phyloP scores from a whole-genome alignment of 305 asterid species.

The Stenogyne calaminthoides region DNA sequence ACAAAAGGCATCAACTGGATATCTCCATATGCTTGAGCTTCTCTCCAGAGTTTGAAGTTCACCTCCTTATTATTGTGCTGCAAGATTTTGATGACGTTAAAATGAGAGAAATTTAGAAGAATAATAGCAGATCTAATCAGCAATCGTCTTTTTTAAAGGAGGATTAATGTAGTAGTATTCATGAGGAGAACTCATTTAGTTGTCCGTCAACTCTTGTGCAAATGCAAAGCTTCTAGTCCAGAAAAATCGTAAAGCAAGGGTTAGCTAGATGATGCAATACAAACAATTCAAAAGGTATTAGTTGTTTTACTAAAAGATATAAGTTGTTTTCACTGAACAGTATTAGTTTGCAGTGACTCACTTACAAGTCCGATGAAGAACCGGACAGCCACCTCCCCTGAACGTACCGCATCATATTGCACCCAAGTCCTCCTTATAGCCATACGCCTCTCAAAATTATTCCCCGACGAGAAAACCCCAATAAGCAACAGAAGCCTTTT shows the following conservation, averaged over 20 bases:
- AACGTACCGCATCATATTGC: constrained; percentile 79
- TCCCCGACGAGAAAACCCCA: constrained; percentile 91
- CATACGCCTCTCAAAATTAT: constrained; percentile 92
- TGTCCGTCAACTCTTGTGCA: background rate
- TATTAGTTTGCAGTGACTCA: constrained; percentile 25
- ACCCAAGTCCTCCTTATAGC: constrained; percentile 93
- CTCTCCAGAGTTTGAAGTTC: constrained; percentile 85
- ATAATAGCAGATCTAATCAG: background rate
- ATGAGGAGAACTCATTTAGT: background rate
- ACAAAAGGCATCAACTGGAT: constrained; percentile 94
- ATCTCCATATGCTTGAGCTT: constrained; percentile 76
- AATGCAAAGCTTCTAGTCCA: background rate
- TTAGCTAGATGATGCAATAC: too few species aligned
- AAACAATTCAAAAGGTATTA: too few species aligned
- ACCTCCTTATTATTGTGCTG: constrained; percentile 88
- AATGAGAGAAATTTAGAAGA: background rate
- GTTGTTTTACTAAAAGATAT: too few species aligned
- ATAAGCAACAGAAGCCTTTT: constrained; percentile 60
- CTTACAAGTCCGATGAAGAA: constrained; percentile 97
- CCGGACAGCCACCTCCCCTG: constrained; percentile 83
- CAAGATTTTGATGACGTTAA: constrained; percentile 30
- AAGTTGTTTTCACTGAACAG: too few species aligned
- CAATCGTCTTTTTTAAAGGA: background rate
- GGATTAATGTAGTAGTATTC: background rate
- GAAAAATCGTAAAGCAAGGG: background rate